Evolutionary conservation across 768 basidiomycete species (phyloP), one percentile per base, ranked within the genome.

Genomic region (Pholiota conissans): DNA sequence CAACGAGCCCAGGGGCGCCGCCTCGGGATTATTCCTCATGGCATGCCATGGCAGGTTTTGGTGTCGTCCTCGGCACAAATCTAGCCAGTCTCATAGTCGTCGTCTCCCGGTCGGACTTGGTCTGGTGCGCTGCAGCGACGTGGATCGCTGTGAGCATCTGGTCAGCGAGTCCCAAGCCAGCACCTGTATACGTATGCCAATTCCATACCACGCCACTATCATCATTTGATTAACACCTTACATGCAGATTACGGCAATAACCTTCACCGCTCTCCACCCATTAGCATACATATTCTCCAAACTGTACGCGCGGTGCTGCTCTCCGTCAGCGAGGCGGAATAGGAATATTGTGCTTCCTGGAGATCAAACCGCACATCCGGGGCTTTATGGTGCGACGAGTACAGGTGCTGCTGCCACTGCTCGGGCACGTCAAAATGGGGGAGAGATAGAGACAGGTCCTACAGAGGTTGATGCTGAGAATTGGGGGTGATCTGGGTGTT

Each of bases 61-160:
- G 80, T 2, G 83, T 87, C 20, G 74, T 93, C 26, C 73, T 87
- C 8, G 77, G 77, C 7, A 83, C 86, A 3, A 93, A 95, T 67
- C 34, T 84, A 40, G 55, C 84, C 58, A 82, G 82, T 2, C 63
- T 90, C 0, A 30, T 85, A 32, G 79, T 89, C 28, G 69, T 91
- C 34, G 63, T 79, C 2, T n/a, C 81, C 1, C 75, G 85, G 1
- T 74, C 81, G 2, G 91, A 93, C 63, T 71, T 92, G 49, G 86
- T 91, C 0, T 91, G 89, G 88, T 84, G 85, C 32, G 76, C 86
- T 13, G 87, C 87, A 0, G 85, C 89, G 0, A 85, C 84, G 0
- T 93, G 90, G 90, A 79, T 89, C 20, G 84, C 84, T 58, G 75
- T 86, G 20, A 84, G 84, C 61, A 73, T 92, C 4, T 90, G 86